Conservation (phyloP, 305 asterid genomes). For the Euphrasia arctica region DNA sequence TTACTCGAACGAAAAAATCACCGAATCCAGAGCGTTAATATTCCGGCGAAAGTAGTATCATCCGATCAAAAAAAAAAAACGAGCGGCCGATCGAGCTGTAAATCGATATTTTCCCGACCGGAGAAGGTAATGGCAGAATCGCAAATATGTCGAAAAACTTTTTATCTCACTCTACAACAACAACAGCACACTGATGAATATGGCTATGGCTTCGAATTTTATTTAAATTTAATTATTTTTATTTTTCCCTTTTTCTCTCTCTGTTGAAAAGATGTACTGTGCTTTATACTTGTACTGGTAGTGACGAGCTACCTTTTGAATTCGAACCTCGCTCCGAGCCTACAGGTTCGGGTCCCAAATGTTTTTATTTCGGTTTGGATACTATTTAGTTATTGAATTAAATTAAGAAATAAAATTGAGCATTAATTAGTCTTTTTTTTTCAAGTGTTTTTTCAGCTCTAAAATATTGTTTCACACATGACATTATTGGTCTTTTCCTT, state of each 20-base stretch:
- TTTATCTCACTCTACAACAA: constrained; percentile 31
- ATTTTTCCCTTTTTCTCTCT: constrained; percentile 21
- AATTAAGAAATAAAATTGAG: not conserved
- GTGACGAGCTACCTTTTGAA: constrained; percentile 37
- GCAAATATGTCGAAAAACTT: constrained; percentile 22
- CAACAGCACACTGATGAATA: constrained; percentile 26
- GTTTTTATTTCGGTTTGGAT: not conserved
- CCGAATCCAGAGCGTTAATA: constrained; percentile 23
- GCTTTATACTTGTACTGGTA: constrained; percentile 40
- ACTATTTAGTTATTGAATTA: not conserved
- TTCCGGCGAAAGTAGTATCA: constrained; percentile 23
- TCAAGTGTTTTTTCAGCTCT: not conserved
- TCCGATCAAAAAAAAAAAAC: constrained; percentile 8
- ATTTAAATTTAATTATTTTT: not conserved
- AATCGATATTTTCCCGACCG: not conserved
- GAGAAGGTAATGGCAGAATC: constrained; percentile 19
- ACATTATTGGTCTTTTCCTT: constrained; percentile 15
- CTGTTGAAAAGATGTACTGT: constrained; percentile 29
- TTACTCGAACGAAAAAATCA: constrained; percentile 3
- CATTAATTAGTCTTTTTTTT: constrained; percentile 7
- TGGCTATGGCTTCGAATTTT: constrained; percentile 28
- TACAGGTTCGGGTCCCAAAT: constrained; percentile 38
- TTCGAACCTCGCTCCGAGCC: constrained; percentile 61
- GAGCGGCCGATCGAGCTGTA: not conserved
- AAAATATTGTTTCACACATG: not conserved